These are phyloP conservation scores for Corymbia maculata DNA, from an alignment of 345 rosid species.

Conservation along the genomic window DNA sequence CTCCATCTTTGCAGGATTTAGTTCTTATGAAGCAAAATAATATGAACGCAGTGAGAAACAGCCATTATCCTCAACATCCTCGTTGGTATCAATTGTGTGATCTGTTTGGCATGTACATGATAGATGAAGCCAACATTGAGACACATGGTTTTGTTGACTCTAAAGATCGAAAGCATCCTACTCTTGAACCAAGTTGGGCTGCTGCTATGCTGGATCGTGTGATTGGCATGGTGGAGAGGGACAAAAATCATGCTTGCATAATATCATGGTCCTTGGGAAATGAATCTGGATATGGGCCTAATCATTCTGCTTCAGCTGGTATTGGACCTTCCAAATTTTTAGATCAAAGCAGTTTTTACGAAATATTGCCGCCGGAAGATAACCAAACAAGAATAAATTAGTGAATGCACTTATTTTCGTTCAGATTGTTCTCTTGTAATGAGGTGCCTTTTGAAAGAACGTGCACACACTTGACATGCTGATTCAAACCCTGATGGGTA, in stretches of 20 bases:
- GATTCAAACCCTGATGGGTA: background rate
- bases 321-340: background rate
- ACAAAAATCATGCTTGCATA: slow-evolving; percentile 92
- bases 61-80: slow-evolving; percentile 98
- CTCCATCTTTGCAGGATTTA: slow-evolving; percentile 55
- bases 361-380: background rate
- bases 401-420: background rate
- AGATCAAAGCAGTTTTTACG: background rate
- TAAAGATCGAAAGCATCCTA: slow-evolving; percentile 83
- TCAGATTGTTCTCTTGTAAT: background rate
- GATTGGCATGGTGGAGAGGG: slow-evolving; percentile 96
- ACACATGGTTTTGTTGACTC: slow-evolving; percentile 85
- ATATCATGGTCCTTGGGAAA: slow-evolving; percentile 95
- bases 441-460: background rate
- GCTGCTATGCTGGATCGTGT: slow-evolving; percentile 93
- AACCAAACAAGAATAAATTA: background rate
- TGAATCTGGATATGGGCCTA: slow-evolving; percentile 94
- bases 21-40: slow-evolving; percentile 90
- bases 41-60: slow-evolving; percentile 91
- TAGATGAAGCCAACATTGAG: slow-evolving; percentile 98
- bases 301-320: slow-evolving; percentile 97
- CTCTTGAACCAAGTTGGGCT: slow-evolving; percentile 84
- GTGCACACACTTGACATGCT: background rate
- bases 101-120: slow-evolving; percentile 95
- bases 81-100: slow-evolving; percentile 98